Evolutionary conservation across 164 flowering plant genomes (phyloP), one percentile per base, ranked within the genome.

Genomic region (Magnolia changhungtana): DNA sequence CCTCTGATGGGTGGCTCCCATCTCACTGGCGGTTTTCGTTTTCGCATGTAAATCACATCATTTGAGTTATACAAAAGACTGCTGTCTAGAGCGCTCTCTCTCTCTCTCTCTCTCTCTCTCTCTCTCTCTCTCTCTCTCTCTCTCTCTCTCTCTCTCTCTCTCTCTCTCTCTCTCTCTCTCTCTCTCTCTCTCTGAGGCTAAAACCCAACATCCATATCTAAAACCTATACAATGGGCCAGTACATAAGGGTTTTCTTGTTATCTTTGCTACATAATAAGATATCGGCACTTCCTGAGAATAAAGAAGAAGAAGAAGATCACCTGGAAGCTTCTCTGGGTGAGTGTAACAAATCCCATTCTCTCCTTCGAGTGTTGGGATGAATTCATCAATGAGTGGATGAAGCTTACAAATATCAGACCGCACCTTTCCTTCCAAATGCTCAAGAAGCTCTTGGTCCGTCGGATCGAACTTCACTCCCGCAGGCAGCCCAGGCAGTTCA

Each of bases 391-490:
- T 91, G 3, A 92, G 89, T 61, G 98, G 98, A 75, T 96, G 98
- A 79, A 86, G 84, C 69, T 87, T 92, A 21, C 76, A 79, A 4
- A 72, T 68, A 81, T 91, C 91, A 5, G 82, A 79, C 29, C 81
- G 14, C 67, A 87, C 95, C 75, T 94, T 96, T 21, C 92, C 97
- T 73, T 94, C 96, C 69, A 96, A 86, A 78, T 96, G 99, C 72
- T 90, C 87, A 10, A 96, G 79, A 61, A 96, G 88, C 83, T 93
- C 99, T 76, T 85, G 90, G 76, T 96, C 99, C 0, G 86, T 88
- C 3, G 98, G 99, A 83, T 96, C 98, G 72, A 96, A 96, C 81
- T 90, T 94, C 84, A 96, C 97, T 45, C 99, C 99, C 0, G 99
- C 98, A 10, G 99, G 99, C 72, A 96, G 73, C 13, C 99, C 98